Evolutionary conservation across 2,329 filamentous ascomycete species (phyloP), one percentile per base, ranked within the genome.

Genomic region (Cladosporium sp.): DNA sequence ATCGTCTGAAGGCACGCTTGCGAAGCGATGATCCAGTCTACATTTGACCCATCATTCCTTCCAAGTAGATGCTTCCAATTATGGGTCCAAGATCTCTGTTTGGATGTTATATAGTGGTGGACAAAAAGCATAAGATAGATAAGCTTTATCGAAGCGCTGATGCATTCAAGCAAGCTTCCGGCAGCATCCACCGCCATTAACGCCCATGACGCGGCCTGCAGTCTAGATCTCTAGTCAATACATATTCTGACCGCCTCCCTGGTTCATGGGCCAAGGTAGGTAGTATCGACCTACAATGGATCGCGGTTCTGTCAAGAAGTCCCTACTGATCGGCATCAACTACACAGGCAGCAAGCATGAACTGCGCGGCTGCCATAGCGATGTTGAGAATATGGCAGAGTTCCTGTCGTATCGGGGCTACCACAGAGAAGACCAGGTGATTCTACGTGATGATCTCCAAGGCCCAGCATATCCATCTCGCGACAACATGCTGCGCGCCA

Each of bases 271-370:
- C 2, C 38, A n/a, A 10, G 6, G 18, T 3, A 44, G 38, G 15
- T 44, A 24, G 12, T 4, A 52, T 11, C 49, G 5, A 15, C 24
- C 3, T 30, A 18, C 8, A 1, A 59, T 59, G 57, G 41, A 68
- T 49, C 15, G 15, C 6, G 44, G 60, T 44, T 65, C 67, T 6
- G 67, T 69, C 26, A 75, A 71, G 65, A 85, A 85, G 72, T 80
- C 81, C 14, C 80, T 85, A 15, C 78, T 86, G 55, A 84, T 85
- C 58, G 83, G 84, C 18, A 85, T 85, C 73, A 85, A 85, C 72
- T 84, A 84, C 69, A 75, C 76, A 21, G 79, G 79, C 69, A 78
- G 76, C 51, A 47, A 75, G n/a, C 80, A 84, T 64, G 74, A 75
- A 30, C 76, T 85, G 2, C 75, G 79, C 65, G 83, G 83, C 65